These are phyloP conservation scores for Centella asiatica DNA, from an alignment of 129 eudicot genomes.

Conservation along the genomic window DNA sequence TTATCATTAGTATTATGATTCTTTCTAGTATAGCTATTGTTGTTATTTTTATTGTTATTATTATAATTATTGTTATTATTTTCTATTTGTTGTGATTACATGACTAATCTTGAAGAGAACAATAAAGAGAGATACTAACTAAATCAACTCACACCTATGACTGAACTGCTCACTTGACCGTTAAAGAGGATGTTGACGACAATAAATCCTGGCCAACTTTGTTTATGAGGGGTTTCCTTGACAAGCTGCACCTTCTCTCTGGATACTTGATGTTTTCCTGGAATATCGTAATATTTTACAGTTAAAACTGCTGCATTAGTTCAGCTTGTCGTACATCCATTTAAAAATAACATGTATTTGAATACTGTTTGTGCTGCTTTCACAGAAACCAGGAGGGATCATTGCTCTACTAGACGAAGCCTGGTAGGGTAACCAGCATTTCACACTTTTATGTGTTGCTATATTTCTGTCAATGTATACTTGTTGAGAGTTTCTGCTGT, in stretches of 20 bases:
- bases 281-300: neutral
- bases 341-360: conserved; percentile 4
- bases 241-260: neutral
- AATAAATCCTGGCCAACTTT: no score
- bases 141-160: no score
- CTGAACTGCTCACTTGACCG: no score
- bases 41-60: no score
- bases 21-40: no score
- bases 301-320: neutral
- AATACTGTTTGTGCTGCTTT: conserved; percentile 13
- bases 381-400: conserved; percentile 99
- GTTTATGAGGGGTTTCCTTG: no score
- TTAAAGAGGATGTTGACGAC: no score
- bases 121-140: no score
- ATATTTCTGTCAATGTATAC: neutral
- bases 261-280: neutral
- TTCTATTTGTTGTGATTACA: no score
- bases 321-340: neutral
- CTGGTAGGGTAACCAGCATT: conserved; percentile 40
- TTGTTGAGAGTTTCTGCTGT: neutral
- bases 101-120: no score
- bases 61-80: no score
- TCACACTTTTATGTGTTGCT: neutral
- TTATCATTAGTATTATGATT: no score
- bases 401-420: conserved; percentile 98